Base-by-base conservation (phyloP, 148 eudicot genomes). In the Limonium bicolor region DNA sequence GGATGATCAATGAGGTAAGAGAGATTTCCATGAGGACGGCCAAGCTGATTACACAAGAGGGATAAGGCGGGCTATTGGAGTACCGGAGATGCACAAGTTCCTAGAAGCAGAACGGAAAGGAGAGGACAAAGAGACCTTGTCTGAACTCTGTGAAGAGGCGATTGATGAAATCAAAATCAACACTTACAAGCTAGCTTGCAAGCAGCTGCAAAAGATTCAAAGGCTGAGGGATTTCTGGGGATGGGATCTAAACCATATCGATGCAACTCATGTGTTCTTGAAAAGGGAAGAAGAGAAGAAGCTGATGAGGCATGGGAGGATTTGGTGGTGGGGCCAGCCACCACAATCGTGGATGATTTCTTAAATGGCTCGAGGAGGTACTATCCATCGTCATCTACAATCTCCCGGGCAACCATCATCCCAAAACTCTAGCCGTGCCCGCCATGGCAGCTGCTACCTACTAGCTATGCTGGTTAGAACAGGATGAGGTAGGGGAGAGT, bases 11-110 rank as follows among this genome's bases (percentile, higher is more conserved):
- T 3, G 96, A 87, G 39, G 94, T 74, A 0, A 44, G 73, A 37
- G 62, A 38, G 1, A 50, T 79, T 16, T 87, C 69, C n/a, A 41
- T 66, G 20, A 68, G 77, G 0, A 32, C n/a, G n/a, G n/a, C n/a
- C n/a, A 60, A 9, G 69, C 65, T 1, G 72, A 86, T 46, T 76
- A 76, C 36, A 63, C 68, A 0, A 51, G 36, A 1, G 96, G 96
- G 27, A 58, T 82, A 24, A 58, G 82, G 24, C 90, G 94, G 0
- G 90, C 94, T 1, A 87, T 87, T 9, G 96, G 96, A 5, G 85
- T 82, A 9, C 96, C 94, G 2, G 96, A 87, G 52, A 36, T 87
- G 66, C 76, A 76, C 13, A 43, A 15, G 34, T 76, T 61, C 50
- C 65, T 87, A 5, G 44, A 62, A 27, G 71, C 62, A 10, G 87